phyloP scores from a whole-genome alignment of 2,329 filamentous ascomycete genomes.

The Grosmannia huntii region DNA sequence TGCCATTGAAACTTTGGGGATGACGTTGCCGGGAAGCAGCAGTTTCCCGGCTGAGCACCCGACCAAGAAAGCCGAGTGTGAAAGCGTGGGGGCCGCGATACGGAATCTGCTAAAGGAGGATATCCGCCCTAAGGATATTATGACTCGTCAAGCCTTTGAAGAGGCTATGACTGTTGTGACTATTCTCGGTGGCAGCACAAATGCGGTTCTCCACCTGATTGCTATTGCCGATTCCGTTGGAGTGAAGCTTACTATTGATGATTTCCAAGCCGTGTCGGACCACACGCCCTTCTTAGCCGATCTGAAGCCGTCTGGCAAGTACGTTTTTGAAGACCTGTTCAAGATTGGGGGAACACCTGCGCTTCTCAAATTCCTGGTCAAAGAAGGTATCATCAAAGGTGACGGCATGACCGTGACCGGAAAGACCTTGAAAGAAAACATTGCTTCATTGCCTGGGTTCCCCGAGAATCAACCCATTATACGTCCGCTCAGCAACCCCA shows the following conservation, averaged over 20 bases:
- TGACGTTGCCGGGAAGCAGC: constrained; percentile 72
- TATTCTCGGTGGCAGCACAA: constrained; percentile 74
- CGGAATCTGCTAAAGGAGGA: constrained; percentile 63
- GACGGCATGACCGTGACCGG: constrained; percentile 74
- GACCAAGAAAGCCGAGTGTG: constrained; percentile 61
- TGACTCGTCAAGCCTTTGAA: constrained; percentile 71
- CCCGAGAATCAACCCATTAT: constrained; percentile 71
- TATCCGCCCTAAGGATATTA: constrained; percentile 63
- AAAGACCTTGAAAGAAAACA: constrained; percentile 79
- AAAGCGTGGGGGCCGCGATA: constrained; percentile 58
- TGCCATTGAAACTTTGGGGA: constrained; percentile 58
- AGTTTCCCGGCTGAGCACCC: constrained; percentile 65
- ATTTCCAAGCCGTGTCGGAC: constrained; percentile 75
- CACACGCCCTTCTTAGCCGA: constrained; percentile 69
- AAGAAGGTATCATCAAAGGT: constrained; percentile 71
- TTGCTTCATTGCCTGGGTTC: constrained; percentile 61
- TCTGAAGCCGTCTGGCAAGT: constrained; percentile 75
- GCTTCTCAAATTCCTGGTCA: constrained; percentile 77
- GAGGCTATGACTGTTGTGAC: constrained; percentile 76
- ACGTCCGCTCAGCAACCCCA: constrained; percentile 65
- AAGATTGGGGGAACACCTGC: constrained; percentile 79
- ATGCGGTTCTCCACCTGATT: constrained; percentile 74
- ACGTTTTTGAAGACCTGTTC: constrained; percentile 74
- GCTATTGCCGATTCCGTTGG: constrained; percentile 73
- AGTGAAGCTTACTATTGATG: constrained; percentile 71